These are phyloP conservation scores for Alliaria petiolata DNA, from an alignment of 345 rosid species.

Conservation along the genomic window DNA sequence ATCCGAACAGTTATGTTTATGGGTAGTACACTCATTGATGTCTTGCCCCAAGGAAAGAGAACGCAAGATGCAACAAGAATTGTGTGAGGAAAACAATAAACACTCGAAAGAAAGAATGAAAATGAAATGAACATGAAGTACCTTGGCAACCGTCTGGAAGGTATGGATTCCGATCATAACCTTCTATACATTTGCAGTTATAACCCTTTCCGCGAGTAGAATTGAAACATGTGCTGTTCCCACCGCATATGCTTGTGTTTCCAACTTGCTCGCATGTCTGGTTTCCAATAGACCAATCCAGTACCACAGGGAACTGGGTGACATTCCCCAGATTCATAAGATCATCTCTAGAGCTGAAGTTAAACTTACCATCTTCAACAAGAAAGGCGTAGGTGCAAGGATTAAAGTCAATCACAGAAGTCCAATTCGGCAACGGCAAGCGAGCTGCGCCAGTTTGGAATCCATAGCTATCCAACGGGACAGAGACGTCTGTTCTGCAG, in stretches of 20 bases:
- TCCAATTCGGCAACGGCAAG: too few relatives aligned
- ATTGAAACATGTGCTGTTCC: not conserved
- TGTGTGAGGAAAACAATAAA: not conserved
- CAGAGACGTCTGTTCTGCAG: too few relatives aligned
- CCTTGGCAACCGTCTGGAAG: not conserved
- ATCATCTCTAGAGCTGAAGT: not conserved
- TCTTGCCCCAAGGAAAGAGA: not conserved
- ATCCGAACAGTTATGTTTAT: too few relatives aligned
- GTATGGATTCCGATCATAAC: not conserved
- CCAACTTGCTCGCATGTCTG: not conserved
- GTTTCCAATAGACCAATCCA: constrained; percentile 3
- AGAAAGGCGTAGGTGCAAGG: constrained; percentile 34
- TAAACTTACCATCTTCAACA: not conserved
- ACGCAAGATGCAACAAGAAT: not conserved
- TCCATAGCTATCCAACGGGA: not conserved
- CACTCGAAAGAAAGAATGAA: not conserved
- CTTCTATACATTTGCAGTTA: not conserved
- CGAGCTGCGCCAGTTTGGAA: too few relatives aligned
- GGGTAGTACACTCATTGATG: not conserved
- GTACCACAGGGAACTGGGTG: not conserved
- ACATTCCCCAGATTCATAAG: not conserved
- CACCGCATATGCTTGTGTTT: not conserved
- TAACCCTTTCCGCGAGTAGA: not conserved
- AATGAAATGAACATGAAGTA: not conserved
- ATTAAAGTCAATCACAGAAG: not conserved